phyloP scores from a whole-genome alignment of 148 eudicot species.

The Selenicereus undatus region DNA sequence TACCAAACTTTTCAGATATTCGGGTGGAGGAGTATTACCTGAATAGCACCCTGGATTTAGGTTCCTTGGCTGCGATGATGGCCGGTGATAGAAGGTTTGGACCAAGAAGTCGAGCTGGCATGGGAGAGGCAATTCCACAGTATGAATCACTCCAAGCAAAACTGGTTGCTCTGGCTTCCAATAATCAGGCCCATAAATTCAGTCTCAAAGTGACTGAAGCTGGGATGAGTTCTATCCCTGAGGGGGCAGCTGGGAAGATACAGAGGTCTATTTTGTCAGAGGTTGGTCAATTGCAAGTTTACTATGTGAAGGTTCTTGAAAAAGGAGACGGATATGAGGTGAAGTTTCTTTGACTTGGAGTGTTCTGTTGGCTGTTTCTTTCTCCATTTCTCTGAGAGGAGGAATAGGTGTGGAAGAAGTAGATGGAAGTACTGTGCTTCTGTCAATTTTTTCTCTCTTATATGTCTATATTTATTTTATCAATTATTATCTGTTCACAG shows the following conservation, averaged over 20 bases:
- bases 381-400: conserved; percentile 12
- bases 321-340: conserved; percentile 99
- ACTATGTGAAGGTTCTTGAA: conserved; percentile 90
- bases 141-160: conserved; percentile 89
- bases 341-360: conserved; percentile 15
- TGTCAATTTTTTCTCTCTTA: conserved; percentile 14
- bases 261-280: conserved; percentile 74
- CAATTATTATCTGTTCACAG: conserved; percentile 33
- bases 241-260: conserved; percentile 92
- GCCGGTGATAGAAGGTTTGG: conserved; percentile 64
- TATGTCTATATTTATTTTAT: neutral
- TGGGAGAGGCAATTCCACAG: conserved; percentile 71
- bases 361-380: neutral
- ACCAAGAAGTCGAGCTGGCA: conserved; percentile 53
- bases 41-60: conserved; percentile 86
- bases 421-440: conserved; percentile 1
- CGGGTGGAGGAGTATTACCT: conserved; percentile 76
- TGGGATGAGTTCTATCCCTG: conserved; percentile 68
- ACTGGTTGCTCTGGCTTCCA: conserved; percentile 50
- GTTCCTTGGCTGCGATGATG: conserved; percentile 91
- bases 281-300: conserved; percentile 75
- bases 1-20: conserved; percentile 75
- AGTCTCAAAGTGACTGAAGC: conserved; percentile 73
- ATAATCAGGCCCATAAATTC: conserved; percentile 49
- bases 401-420: neutral